Conservation (phyloP, 352 stramenopile genomes). For the Pythium sukuiense region DNA sequence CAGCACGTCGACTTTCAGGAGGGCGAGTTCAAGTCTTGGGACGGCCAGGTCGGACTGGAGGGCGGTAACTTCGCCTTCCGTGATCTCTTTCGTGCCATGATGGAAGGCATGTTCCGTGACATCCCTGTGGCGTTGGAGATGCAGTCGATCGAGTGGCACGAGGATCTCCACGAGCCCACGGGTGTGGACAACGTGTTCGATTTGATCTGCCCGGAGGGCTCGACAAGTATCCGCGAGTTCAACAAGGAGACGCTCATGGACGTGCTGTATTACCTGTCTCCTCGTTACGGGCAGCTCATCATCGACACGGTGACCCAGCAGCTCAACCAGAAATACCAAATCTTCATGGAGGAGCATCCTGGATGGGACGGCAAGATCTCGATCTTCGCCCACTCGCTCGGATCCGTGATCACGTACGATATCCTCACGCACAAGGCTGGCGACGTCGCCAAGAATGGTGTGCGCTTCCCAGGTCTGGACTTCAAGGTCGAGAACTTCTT, state of each 20-base stretch:
- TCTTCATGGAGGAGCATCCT: slow-evolving; percentile 89
- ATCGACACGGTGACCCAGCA: slow-evolving; percentile 89
- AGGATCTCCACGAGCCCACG: slow-evolving; percentile 84
- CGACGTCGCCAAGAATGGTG: slow-evolving; percentile 58
- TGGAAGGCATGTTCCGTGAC: slow-evolving; percentile 80
- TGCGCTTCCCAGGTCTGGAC: slow-evolving; percentile 75
- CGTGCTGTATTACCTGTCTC: slow-evolving; percentile 92
- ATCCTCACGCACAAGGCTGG: slow-evolving; percentile 82
- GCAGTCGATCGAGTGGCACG: slow-evolving; percentile 90
- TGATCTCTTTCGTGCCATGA: slow-evolving; percentile 72
- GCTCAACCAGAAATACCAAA: slow-evolving; percentile 88
- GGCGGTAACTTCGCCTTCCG: slow-evolving; percentile 80
- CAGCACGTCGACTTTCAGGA: slow-evolving; percentile 87
- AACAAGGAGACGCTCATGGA: slow-evolving; percentile 95
- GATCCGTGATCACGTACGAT: slow-evolving; percentile 92
- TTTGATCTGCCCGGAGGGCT: slow-evolving; percentile 76
- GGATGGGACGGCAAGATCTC: slow-evolving; percentile 87
- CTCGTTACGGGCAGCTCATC: slow-evolving; percentile 90
- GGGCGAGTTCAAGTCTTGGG: slow-evolving; percentile 80
- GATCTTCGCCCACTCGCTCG: slow-evolving; percentile 90
- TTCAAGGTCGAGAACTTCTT: slow-evolving; percentile 90
- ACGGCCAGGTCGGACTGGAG: slow-evolving; percentile 65
- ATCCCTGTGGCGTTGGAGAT: slow-evolving; percentile 84
- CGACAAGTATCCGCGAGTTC: slow-evolving; percentile 88
- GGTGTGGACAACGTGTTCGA: slow-evolving; percentile 85